These are phyloP conservation scores for Glaciozyma martinii DNA, from an alignment of 768 basidiomycete genomes.

Conservation along the genomic window DNA sequence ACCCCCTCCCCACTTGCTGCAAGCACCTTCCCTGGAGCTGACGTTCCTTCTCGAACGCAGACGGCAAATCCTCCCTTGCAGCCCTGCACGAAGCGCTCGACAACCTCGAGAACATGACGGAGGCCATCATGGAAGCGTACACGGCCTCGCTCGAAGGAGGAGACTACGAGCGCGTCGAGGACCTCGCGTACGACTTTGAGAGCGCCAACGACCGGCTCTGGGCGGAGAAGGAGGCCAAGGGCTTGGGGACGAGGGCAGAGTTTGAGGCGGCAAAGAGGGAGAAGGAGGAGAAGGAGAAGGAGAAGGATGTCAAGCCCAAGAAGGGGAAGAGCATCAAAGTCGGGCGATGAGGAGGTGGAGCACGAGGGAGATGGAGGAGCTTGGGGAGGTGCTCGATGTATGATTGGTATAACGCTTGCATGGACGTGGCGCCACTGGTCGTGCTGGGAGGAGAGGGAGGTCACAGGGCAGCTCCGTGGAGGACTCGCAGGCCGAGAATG, in stretches of 20 bases:
- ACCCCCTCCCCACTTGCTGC: neutral
- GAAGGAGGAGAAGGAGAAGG: slow-evolving; percentile 5
- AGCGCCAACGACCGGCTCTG: slow-evolving; percentile 21
- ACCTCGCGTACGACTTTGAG: slow-evolving; percentile 24
- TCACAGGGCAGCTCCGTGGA: too few species aligned
- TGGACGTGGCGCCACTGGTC: too few species aligned
- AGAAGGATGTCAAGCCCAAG: slow-evolving; percentile 8
- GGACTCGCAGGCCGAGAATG: too few species aligned
- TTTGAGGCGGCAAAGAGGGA: slow-evolving; percentile 13
- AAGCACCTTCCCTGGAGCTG: neutral
- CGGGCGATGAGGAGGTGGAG: neutral
- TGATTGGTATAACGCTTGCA: too few species aligned
- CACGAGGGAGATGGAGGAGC: too few species aligned
- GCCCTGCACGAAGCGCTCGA: slow-evolving; percentile 30
- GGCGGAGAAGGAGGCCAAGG: slow-evolving; percentile 25
- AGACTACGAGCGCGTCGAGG: slow-evolving; percentile 30
- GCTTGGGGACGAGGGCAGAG: slow-evolving; percentile 18
- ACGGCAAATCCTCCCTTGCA: slow-evolving; percentile 62
- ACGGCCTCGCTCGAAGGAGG: slow-evolving; percentile 19
- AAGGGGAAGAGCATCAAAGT: slow-evolving; percentile 25
- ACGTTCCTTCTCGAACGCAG: slow-evolving; percentile 43
- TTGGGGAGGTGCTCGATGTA: too few species aligned
- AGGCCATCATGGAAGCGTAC: slow-evolving; percentile 27
- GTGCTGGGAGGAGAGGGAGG: too few species aligned
- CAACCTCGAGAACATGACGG: slow-evolving; percentile 31